A percentile compares a stretch with the other conserved stretches of the same genome.
These are phyloP conservation scores for Hirschioporus abietinus DNA, from an alignment of 768 basidiomycete species.

Conservation along the genomic window DNA sequence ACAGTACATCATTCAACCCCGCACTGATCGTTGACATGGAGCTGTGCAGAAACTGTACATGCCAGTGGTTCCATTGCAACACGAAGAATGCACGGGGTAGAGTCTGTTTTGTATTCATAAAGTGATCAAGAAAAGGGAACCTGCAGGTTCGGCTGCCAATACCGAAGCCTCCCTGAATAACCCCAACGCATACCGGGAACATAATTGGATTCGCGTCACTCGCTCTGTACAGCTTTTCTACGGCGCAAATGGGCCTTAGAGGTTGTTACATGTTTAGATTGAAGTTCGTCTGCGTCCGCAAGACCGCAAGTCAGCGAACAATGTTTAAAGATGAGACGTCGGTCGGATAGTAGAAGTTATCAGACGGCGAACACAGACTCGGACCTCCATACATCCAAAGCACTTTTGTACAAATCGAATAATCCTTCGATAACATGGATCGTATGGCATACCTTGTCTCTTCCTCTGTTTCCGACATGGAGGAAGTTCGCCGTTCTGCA, in stretches of 20 bases:
- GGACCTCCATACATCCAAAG: neutral
- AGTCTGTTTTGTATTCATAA: neutral
- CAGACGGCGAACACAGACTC: neutral
- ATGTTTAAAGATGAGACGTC: neutral
- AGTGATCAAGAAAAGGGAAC: neutral
- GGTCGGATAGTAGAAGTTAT: neutral
- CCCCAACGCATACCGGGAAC: neutral
- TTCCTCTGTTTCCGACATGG: neutral
- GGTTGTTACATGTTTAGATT: neutral
- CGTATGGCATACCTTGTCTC: neutral
- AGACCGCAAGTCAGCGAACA: neutral
- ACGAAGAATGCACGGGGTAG: neutral
- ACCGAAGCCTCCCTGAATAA: neutral
- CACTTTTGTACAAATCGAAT: neutral
- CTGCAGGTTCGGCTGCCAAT: neutral
- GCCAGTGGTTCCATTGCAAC: neutral
- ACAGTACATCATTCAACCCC: neutral
- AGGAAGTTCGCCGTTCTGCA: neutral
- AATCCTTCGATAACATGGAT: neutral
- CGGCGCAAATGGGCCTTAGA: neutral
- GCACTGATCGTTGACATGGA: neutral
- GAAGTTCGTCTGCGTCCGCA: neutral
- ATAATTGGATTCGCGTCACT: neutral
- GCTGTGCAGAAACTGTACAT: neutral
- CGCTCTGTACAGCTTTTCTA: neutral